phyloP scores from a whole-genome alignment of 345 rosid genomes.

The Punica granatum region DNA sequence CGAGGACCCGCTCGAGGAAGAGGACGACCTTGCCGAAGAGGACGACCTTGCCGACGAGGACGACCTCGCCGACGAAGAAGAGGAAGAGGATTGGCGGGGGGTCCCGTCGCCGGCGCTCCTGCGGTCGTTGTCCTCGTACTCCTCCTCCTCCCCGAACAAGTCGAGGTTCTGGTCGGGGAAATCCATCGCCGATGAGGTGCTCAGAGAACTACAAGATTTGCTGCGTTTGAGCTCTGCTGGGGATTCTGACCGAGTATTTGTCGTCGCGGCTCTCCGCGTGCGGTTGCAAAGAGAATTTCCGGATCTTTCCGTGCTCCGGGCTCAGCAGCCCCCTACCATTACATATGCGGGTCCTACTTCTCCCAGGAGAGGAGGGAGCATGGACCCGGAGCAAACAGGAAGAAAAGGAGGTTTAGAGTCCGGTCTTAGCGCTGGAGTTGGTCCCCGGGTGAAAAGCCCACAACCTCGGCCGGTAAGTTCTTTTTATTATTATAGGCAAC shows the following conservation, averaged over 20 bases:
- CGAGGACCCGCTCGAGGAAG: conserved; percentile 25
- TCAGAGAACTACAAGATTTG: background rate
- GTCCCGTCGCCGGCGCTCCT: conserved; percentile 13
- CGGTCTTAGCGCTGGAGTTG: too few relatives aligned
- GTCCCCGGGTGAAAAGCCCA: too few relatives aligned
- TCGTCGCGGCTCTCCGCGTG: background rate
- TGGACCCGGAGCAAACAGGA: too few relatives aligned
- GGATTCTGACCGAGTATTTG: background rate
- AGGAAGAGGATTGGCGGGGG: conserved; percentile 34
- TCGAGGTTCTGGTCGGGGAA: conserved; percentile 29
- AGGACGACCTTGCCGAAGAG: conserved; percentile 27
- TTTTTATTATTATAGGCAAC: too few relatives aligned
- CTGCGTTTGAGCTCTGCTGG: conserved; percentile 2
- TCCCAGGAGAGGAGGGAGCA: too few relatives aligned
- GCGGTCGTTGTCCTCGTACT: conserved; percentile 5
- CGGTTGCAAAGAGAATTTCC: background rate
- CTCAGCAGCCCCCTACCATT: too few relatives aligned
- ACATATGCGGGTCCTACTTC: too few relatives aligned
- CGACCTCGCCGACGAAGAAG: conserved; percentile 43
- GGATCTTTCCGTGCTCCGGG: background rate
- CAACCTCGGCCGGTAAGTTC: too few relatives aligned
- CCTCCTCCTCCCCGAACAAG: conserved; percentile 40
- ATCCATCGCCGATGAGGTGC: conserved; percentile 16
- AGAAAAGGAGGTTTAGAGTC: too few relatives aligned
- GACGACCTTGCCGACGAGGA: conserved; percentile 43